Evolutionary conservation across 768 basidiomycete species (phyloP), one percentile per base, ranked within the genome.

Genomic region (Rhizopogon roseolus): DNA sequence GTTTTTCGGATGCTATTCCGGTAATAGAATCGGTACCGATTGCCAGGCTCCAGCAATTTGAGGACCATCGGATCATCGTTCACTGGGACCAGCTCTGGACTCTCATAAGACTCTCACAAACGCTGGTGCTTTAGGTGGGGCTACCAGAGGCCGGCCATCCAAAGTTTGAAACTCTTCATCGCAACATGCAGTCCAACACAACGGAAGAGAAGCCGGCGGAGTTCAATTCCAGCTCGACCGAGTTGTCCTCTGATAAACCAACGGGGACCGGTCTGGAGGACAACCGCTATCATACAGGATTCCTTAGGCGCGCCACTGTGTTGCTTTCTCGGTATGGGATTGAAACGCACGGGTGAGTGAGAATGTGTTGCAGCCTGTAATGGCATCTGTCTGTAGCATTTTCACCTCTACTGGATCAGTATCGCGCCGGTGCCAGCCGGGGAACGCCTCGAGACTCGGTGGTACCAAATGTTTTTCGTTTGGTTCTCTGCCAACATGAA

Each of bases 381-480:
- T 28, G 22, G 8, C 25, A 27, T 34, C 28, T 41, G 41, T 19
- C 22, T 44, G 22, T 8, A 48, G 34, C 40, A 50, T 11, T 10
- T n/a, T 13, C 13, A 16, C 19, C 44, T 9, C 38, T 37, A 38
- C 22, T 6, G 42, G 9, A 13, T 16, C 37, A 76, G 75, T 5
- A 73, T 78, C 28, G 61, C 69, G 8, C 78, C 78, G 1, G 66
- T 77, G 9, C 67, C 69, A 1, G 58, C 53, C 1, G 65, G 65
- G 22, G 63, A 69, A 50, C 66, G 76, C 32, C 65, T 70, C 19
- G 75, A 79, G 27, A 71, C 66, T 6, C 67, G 69, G 22, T 68
- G 76, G 60, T 76, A 71, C 54, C 76, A 79, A 57, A 66, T 77
- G 66, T 79, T 78, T 58, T 78, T 79, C 60, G 71, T 77, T n/a